Percentiles rank a stretch among this genome's conserved stretches.
Evolutionary conservation across 2,329 filamentous ascomycete species (phyloP).

Genomic region (Hymenoscyphus salicellus): DNA sequence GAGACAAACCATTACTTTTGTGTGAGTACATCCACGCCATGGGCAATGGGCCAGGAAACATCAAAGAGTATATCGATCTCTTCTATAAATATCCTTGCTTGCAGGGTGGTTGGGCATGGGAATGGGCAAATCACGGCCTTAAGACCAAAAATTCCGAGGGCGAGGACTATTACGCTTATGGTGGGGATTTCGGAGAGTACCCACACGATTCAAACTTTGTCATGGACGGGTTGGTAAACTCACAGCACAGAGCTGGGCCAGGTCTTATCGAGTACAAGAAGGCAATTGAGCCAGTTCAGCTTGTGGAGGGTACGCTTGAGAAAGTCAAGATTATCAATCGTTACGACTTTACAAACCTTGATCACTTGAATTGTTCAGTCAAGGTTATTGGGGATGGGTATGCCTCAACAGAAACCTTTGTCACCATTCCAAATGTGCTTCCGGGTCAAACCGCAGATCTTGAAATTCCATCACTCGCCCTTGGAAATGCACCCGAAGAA

Average conservation of each 20-base stretch:
- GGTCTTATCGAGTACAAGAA: slow-evolving; percentile 57
- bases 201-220: slow-evolving; percentile 36
- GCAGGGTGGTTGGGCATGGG: slow-evolving; percentile 43
- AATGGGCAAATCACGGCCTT: slow-evolving; percentile 41
- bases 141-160: slow-evolving; percentile 31
- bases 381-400: slow-evolving; percentile 7
- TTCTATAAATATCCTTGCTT: slow-evolving; percentile 43
- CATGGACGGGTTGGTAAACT: slow-evolving; percentile 56
- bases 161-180: slow-evolving; percentile 42
- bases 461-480: slow-evolving; percentile 5
- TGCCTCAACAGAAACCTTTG: not conserved
- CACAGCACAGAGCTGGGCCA: slow-evolving; percentile 54
- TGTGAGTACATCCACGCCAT: slow-evolving; percentile 63
- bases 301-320: slow-evolving; percentile 36
- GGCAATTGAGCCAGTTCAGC: slow-evolving; percentile 52
- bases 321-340: slow-evolving; percentile 42
- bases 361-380: slow-evolving; percentile 41
- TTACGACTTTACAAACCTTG: slow-evolving; percentile 53
- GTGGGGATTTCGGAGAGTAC: slow-evolving; percentile 43
- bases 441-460: slow-evolving; percentile 2
- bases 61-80: slow-evolving; percentile 64
- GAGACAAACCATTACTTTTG: slow-evolving; percentile 55
- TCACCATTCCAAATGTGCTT: slow-evolving; percentile 1
- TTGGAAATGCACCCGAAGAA: slow-evolving; percentile 36
- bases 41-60: slow-evolving; percentile 70